Percentiles rank a stretch among this genome's conserved stretches.
phyloP scores from a whole-genome alignment of 495 filamentous ascomycete species.

The Podospora pseudopauciseta region DNA sequence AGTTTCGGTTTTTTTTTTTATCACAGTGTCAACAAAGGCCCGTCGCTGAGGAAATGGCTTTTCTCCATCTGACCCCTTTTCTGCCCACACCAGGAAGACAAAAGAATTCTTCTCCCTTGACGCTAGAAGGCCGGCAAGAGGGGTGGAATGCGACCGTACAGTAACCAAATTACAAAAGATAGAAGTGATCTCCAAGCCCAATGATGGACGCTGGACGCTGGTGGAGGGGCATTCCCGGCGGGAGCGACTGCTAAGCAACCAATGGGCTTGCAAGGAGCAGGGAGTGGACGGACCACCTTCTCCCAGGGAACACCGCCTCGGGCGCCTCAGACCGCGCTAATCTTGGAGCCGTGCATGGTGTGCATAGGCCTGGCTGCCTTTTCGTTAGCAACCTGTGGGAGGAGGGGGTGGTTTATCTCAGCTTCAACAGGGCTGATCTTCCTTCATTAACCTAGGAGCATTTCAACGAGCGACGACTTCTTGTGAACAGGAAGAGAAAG shows the following conservation, averaged over 20 bases:
- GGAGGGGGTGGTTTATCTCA: not conserved
- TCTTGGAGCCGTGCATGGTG: not conserved
- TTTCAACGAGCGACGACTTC: not conserved
- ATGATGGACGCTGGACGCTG: not conserved
- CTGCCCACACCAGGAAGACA: not conserved
- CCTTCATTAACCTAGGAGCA: not conserved
- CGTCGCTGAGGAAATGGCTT: not conserved
- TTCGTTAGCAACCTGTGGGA: not conserved
- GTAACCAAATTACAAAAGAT: not conserved
- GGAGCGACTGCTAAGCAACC: not conserved
- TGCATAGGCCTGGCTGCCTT: too few relatives aligned
- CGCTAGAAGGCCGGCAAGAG: not conserved
- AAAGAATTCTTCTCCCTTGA: not conserved
- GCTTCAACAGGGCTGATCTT: not conserved
- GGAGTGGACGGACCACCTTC: not conserved
- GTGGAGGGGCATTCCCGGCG: not conserved
- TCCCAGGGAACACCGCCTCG: not conserved
- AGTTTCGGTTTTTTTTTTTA: not conserved
- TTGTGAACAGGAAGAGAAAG: not conserved
- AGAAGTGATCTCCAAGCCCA: not conserved
- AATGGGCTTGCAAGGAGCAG: not conserved
- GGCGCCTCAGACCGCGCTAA: conserved; percentile 2
- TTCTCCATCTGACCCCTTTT: not conserved
- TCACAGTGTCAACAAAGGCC: not conserved
- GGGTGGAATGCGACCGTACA: not conserved